Evolutionary conservation across 306 rosid species (phyloP).

Genomic region (Corylus heterophylla): DNA sequence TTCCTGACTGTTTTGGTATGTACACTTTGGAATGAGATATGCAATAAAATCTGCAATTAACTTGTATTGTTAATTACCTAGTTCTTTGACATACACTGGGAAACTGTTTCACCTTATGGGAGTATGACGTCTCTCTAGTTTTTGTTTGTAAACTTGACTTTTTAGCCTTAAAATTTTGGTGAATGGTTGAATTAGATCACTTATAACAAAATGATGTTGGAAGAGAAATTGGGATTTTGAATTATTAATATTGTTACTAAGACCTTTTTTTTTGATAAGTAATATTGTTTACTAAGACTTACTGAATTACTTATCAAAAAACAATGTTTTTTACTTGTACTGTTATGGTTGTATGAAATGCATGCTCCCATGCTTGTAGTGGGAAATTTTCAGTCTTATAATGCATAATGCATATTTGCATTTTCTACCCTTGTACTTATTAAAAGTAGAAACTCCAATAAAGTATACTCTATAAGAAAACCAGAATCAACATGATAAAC

Average conservation of each 20-base stretch:
- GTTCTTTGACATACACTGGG: not conserved
- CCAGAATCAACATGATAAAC: not conserved
- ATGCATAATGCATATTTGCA: not conserved
- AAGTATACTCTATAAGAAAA: not conserved
- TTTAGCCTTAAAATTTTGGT: not conserved
- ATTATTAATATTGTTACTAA: not conserved
- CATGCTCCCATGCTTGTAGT: not conserved
- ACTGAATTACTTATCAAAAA: too few relatives aligned
- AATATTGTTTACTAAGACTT: not conserved
- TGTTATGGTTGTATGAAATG: not conserved
- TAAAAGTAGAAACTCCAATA: not conserved
- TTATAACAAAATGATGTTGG: not conserved
- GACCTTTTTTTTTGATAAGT: not conserved
- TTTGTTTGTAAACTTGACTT: not conserved
- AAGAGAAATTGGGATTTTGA: not conserved
- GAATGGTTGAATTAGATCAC: not conserved
- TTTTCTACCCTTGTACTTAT: not conserved
- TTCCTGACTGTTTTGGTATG: conserved; percentile 86
- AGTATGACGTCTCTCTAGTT: not conserved
- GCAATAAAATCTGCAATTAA: not conserved
- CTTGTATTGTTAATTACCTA: not conserved
- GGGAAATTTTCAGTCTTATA: not conserved
- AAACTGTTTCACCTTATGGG: not conserved
- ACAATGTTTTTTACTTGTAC: not conserved
- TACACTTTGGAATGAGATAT: conserved; percentile 7